A percentile compares a stretch with the other conserved stretches of the same genome.
These are phyloP conservation scores for Isatis lusitanica DNA, from an alignment of 441 rosid species.

Conservation along the genomic window DNA sequence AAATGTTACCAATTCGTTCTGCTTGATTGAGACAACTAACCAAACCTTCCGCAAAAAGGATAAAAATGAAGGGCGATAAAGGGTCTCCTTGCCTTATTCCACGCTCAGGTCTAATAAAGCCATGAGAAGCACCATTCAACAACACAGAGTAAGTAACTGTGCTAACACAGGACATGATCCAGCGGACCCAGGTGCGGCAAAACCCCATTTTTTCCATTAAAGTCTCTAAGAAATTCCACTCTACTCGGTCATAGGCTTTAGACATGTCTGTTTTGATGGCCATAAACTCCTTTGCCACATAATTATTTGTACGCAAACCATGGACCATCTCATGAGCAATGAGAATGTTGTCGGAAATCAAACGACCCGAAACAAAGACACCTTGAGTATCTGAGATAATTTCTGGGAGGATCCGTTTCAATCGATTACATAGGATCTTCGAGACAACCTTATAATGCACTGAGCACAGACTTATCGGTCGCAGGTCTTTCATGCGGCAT, in stretches of 20 bases:
- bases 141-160: neutral
- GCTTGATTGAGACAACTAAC: no score
- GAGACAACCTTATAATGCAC: neutral
- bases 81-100: neutral
- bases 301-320: no score
- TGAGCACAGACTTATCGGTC: neutral
- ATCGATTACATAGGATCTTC: neutral
- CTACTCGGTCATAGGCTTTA: neutral
- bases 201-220: neutral
- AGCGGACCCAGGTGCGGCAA: neutral
- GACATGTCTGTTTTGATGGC: neutral
- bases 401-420: neutral
- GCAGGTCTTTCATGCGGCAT: neutral
- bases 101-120: neutral
- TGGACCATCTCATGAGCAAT: neutral
- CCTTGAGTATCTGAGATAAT: neutral
- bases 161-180: neutral
- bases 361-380: neutral
- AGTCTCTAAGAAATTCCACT: neutral
- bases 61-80: neutral
- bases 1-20: no score
- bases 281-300: neutral
- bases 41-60: no score
- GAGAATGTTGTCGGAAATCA: neutral
- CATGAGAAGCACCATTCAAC: neutral